A percentile compares a stretch with the other conserved stretches of the same genome.
phyloP scores from a whole-genome alignment of 371 early-diverging fungal species.

The Massospora cicadina region DNA sequence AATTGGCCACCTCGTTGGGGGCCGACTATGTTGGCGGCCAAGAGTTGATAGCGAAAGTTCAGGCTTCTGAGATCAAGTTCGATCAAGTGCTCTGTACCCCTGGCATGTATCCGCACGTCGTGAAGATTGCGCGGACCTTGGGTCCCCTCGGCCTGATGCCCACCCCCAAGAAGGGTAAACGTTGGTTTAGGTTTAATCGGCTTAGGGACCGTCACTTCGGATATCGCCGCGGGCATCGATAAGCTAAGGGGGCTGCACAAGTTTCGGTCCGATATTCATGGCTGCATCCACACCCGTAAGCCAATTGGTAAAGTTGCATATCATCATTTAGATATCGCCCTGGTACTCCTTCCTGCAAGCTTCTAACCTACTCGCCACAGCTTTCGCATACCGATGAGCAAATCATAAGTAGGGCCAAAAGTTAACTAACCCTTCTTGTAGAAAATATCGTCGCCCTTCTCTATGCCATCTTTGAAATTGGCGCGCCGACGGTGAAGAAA shows the following conservation, averaged over 20 bases:
- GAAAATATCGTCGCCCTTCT: neutral
- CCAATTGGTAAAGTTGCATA: neutral
- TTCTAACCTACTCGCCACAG: too few species aligned
- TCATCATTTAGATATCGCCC: neutral
- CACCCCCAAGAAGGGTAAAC: conserved; percentile 64
- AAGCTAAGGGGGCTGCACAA: conserved; percentile 49
- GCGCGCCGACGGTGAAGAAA: conserved; percentile 8
- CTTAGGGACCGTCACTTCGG: conserved; percentile 57
- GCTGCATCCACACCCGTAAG: conserved; percentile 49
- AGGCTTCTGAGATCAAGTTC: conserved; percentile 46
- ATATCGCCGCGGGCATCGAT: conserved; percentile 35
- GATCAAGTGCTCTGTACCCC: conserved; percentile 78
- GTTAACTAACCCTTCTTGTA: neutral
- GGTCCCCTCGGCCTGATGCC: conserved; percentile 95
- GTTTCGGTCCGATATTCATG: conserved; percentile 51
- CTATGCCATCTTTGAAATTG: conserved; percentile 7
- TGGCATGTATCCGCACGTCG: conserved; percentile 70
- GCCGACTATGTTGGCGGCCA: conserved; percentile 73
- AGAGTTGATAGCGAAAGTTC: conserved; percentile 47
- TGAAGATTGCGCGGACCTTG: conserved; percentile 76
- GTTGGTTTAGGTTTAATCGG: neutral
- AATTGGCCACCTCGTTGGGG: conserved; percentile 62
- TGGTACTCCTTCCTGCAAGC: neutral
- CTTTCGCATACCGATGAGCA: conserved; percentile 30
- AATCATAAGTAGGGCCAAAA: conserved; percentile 30